These are phyloP conservation scores for Gymnopus androsaceus DNA, from an alignment of 1,284 basidiomycete genomes.

Conservation along the genomic window DNA sequence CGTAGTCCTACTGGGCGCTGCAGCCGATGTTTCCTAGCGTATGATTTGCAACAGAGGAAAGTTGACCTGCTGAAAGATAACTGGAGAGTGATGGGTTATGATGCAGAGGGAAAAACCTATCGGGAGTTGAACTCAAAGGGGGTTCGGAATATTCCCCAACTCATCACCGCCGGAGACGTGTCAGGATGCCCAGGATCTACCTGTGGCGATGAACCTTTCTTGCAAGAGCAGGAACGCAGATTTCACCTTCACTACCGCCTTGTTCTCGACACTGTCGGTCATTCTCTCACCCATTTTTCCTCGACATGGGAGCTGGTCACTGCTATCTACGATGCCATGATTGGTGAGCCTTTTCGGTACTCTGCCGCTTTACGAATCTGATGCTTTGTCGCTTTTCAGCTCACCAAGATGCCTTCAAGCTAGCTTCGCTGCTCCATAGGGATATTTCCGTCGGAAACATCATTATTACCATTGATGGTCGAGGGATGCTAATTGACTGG, in stretches of 20 bases:
- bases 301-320: background rate
- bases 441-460: slow-evolving; percentile 7
- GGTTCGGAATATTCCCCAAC: slow-evolving; percentile 16
- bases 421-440: slow-evolving; percentile 7
- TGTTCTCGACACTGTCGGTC: slow-evolving; percentile 18
- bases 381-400: background rate
- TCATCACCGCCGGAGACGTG: slow-evolving; percentile 20
- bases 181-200: background rate
- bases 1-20: background rate
- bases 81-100: slow-evolving; percentile 20
- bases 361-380: background rate
- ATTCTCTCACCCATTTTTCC: background rate
- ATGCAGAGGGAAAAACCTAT: slow-evolving; percentile 20
- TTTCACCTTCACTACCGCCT: slow-evolving; percentile 18
- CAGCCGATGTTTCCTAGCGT: slow-evolving; percentile 15
- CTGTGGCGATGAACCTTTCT: slow-evolving; percentile 9
- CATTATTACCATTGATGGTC: slow-evolving; percentile 1
- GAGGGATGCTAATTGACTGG: slow-evolving; percentile 11
- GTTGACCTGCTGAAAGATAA: slow-evolving; percentile 27
- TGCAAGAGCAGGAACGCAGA: background rate
- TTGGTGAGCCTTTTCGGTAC: background rate
- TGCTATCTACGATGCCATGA: slow-evolving; percentile 1
- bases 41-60: background rate
- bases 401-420: slow-evolving; percentile 1
- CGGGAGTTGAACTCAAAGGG: slow-evolving; percentile 15